These are phyloP conservation scores for Hibiscus mutabilis DNA, from an alignment of 345 rosid genomes.

Conservation along the genomic window DNA sequence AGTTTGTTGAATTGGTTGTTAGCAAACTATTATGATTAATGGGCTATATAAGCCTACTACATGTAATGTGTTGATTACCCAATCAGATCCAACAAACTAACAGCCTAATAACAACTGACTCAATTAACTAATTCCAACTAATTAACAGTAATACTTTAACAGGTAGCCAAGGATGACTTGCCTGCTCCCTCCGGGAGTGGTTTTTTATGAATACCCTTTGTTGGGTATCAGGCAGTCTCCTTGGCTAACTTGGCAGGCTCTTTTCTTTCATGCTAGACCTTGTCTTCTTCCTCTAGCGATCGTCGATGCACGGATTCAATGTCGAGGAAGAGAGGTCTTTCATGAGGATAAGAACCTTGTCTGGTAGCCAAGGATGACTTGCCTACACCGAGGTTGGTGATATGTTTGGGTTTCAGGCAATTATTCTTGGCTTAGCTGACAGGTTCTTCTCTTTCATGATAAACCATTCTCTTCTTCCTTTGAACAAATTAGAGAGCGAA, in stretches of 20 bases:
- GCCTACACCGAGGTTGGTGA: neutral
- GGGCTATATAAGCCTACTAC: too few species aligned
- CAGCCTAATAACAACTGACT: too few species aligned
- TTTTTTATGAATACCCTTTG: neutral
- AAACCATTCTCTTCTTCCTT: conserved; percentile 27
- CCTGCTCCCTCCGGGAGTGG: conserved; percentile 20
- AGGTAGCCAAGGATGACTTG: conserved; percentile 63
- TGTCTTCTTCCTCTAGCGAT: neutral
- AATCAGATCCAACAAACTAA: too few species aligned
- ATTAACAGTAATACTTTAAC: too few species aligned
- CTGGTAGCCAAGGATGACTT: conserved; percentile 20
- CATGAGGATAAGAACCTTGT: conserved; percentile 11
- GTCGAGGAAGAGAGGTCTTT: conserved; percentile 11
- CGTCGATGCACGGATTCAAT: too few species aligned
- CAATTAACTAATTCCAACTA: too few species aligned
- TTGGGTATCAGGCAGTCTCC: conserved; percentile 16
- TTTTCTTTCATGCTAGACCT: conserved; percentile 19
- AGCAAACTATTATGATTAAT: too few species aligned
- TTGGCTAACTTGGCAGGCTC: conserved; percentile 15
- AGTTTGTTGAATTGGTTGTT: too few species aligned
- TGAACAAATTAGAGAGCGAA: neutral
- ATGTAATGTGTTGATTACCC: too few species aligned
- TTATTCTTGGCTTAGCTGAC: conserved; percentile 28
- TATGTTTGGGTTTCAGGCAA: conserved; percentile 22
- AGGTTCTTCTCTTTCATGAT: conserved; percentile 20